Conservation (phyloP, 2,329 filamentous ascomycete species). For the Catunica adiposa region DNA sequence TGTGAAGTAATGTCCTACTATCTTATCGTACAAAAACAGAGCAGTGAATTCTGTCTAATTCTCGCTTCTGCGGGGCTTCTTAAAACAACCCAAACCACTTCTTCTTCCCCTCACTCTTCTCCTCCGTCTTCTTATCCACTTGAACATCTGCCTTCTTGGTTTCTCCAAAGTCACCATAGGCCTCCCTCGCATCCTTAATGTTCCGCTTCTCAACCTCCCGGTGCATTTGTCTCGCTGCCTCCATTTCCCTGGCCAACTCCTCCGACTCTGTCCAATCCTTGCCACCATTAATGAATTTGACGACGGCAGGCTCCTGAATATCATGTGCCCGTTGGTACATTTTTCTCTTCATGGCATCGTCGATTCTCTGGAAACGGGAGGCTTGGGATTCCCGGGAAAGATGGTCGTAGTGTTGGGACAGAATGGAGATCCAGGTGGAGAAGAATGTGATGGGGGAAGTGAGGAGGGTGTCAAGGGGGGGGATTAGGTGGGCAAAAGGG, state of each 20-base stretch:
- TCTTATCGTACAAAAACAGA: neutral
- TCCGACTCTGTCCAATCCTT: neutral
- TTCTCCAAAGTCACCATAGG: slow-evolving; percentile 3
- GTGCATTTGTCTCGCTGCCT: slow-evolving; percentile 17
- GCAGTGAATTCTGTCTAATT: too few species aligned
- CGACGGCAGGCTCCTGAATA: slow-evolving; percentile 43
- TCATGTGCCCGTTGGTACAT: slow-evolving; percentile 79
- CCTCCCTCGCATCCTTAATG: slow-evolving; percentile 1
- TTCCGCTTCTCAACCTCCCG: slow-evolving; percentile 22
- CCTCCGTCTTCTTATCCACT: neutral
- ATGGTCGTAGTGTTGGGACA: slow-evolving; percentile 60
- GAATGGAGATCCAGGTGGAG: slow-evolving; percentile 50
- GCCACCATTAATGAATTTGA: slow-evolving; percentile 24
- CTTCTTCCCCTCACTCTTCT: slow-evolving; percentile 5
- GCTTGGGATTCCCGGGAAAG: slow-evolving; percentile 51
- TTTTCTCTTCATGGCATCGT: slow-evolving; percentile 75
- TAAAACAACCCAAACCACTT: slow-evolving; percentile 14
- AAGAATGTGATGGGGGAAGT: slow-evolving; percentile 53
- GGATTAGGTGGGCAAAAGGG: slow-evolving; percentile 64
- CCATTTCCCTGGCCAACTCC: neutral
- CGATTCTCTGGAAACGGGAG: slow-evolving; percentile 53
- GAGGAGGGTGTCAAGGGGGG: slow-evolving; percentile 50
- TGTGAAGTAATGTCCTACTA: neutral
- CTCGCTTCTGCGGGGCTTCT: neutral
- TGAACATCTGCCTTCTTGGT: neutral